phyloP scores from a whole-genome alignment of 2,329 filamentous ascomycete species.

The Penicillium brasilianum region DNA sequence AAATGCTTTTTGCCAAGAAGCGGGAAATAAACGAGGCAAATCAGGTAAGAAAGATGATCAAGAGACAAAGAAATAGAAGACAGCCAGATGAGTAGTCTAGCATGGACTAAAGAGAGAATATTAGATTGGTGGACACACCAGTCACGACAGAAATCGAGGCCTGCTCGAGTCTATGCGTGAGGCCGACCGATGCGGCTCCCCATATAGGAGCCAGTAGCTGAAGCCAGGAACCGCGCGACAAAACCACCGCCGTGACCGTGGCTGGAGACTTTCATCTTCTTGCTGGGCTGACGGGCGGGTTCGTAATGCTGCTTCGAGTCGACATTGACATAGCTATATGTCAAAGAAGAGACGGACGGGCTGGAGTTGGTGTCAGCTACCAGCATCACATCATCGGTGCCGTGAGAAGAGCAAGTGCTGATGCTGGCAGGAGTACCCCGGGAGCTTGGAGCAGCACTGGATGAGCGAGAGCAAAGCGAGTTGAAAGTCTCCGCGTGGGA shows the following conservation, averaged over 20 bases:
- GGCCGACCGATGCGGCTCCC: slow-evolving; percentile 43
- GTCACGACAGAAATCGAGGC: slow-evolving; percentile 25
- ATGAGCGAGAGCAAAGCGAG: slow-evolving; percentile 50
- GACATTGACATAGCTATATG: slow-evolving; percentile 44
- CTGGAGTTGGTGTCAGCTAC: slow-evolving; percentile 42
- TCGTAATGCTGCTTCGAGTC: slow-evolving; percentile 40
- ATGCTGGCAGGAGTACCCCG: slow-evolving; percentile 51
- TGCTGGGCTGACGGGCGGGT: slow-evolving; percentile 42
- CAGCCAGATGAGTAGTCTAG: not conserved
- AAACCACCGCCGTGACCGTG: slow-evolving; percentile 42
- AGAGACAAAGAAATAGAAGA: slow-evolving; percentile 6
- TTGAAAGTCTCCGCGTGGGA: slow-evolving; percentile 48
- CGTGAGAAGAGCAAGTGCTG: slow-evolving; percentile 45
- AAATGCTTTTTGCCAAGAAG: slow-evolving; percentile 27
- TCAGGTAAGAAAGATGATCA: slow-evolving; percentile 10
- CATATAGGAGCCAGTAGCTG: slow-evolving; percentile 50
- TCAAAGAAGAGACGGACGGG: slow-evolving; percentile 38
- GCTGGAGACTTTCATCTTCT: slow-evolving; percentile 47
- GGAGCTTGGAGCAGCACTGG: slow-evolving; percentile 50
- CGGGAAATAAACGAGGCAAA: slow-evolving; percentile 13
- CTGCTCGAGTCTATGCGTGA: slow-evolving; percentile 32
- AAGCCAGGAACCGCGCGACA: slow-evolving; percentile 51
- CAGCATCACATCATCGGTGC: slow-evolving; percentile 42
- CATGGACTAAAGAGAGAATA: not conserved
- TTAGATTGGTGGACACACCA: slow-evolving; percentile 9